Conservation (phyloP, 371 early-diverging fungal genomes). For the Mucor irregularis region DNA sequence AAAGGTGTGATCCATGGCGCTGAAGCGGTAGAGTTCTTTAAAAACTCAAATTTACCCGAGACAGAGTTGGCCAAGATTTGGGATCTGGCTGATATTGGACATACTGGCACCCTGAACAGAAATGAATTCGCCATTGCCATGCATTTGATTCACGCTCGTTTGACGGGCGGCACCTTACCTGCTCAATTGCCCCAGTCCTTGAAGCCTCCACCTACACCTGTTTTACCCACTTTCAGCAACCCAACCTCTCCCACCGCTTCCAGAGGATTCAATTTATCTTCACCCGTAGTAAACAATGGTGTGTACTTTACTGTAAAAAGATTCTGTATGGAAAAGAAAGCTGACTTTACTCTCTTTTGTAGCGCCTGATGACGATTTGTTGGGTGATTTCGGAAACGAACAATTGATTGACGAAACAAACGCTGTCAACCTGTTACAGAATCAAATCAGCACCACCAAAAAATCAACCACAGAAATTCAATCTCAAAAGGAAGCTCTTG, state of each 20-base stretch:
- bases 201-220: conserved; percentile 29
- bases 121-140: conserved; percentile 94
- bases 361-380: conserved; percentile 32
- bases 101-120: conserved; percentile 74
- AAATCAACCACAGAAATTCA: conserved; percentile 25
- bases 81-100: conserved; percentile 77
- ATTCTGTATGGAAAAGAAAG: too few relatives aligned
- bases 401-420: conserved; percentile 39
- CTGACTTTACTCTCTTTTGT: not conserved
- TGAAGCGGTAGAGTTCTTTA: conserved; percentile 83
- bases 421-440: conserved; percentile 40
- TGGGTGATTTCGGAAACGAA: conserved; percentile 47
- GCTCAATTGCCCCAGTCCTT: conserved; percentile 59
- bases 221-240: not conserved
- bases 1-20: conserved; percentile 45
- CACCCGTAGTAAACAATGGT: not conserved
- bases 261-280: not conserved
- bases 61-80: conserved; percentile 81
- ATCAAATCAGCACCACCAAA: conserved; percentile 32
- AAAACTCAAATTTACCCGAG: conserved; percentile 77
- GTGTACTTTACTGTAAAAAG: not conserved
- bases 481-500: conserved; percentile 20
- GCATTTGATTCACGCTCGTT: conserved; percentile 83
- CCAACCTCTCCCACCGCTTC: not conserved
- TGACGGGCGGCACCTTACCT: conserved; percentile 78